Conservation (phyloP, 129 eudicot species). For the sunflower (Helianthus annuus) region HanXRQr2.0-SUNRISE NC_035449.2:64761509-64762008, state of each 20-base stretch:
- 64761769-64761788: slow-evolving; percentile 13
- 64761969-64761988: not conserved
- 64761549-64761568: no score
- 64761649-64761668: not conserved
- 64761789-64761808: slow-evolving; percentile 6
- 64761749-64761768: slow-evolving; percentile 87
- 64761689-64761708: slow-evolving; percentile 60
- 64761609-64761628: not conserved
- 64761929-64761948: not conserved
- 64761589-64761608: not conserved
- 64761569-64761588: no score
- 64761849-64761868: not conserved
- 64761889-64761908: not conserved
- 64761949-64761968: no score
- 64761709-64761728: slow-evolving; percentile 61
- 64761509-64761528: no score
- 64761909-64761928: not conserved
- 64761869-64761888: not conserved
- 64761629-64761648: not conserved
- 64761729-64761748: no score
- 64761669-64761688: slow-evolving; percentile 55
- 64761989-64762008: not conserved
- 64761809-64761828: not conserved
- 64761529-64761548: no score
- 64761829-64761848: not conserved